These are phyloP conservation scores for Aspergillus sparsus DNA, from an alignment of 495 filamentous ascomycete species.

Conservation along the genomic window DNA sequence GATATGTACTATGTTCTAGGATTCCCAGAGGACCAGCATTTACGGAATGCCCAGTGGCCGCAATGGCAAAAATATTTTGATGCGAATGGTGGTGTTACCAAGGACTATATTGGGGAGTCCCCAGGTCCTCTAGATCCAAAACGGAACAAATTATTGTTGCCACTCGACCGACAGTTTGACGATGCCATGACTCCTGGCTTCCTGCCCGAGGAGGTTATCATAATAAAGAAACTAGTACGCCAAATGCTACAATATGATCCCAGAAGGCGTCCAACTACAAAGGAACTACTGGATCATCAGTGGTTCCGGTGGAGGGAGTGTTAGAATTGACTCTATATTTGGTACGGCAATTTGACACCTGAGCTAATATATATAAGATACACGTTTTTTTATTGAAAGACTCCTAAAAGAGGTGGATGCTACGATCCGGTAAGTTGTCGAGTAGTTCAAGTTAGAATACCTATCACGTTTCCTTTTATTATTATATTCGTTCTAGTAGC, in stretches of 20 bases:
- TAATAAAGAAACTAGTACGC: background rate
- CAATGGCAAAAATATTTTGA: slow-evolving; percentile 5
- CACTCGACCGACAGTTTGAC: slow-evolving; percentile 1
- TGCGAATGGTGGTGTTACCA: background rate
- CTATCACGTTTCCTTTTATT: no score
- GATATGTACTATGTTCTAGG: slow-evolving; percentile 25
- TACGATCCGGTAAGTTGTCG: no score
- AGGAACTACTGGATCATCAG: slow-evolving; percentile 6
- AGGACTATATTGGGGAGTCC: background rate
- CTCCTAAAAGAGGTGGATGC: no score
- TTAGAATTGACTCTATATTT: background rate
- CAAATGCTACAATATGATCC: slow-evolving; percentile 9
- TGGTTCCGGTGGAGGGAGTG: slow-evolving; percentile 4
- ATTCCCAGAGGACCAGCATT: slow-evolving; percentile 18
- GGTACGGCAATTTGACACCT: no score
- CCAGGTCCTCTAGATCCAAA: background rate
- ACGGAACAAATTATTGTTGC: no score
- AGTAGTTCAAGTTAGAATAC: no score
- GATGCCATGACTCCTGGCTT: background rate
- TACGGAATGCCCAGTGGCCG: slow-evolving; percentile 8
- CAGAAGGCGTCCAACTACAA: slow-evolving; percentile 2
- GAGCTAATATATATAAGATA: background rate
- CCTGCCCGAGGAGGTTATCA: background rate
- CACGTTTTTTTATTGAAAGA: slow-evolving; percentile 5
- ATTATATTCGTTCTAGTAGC: no score